A percentile compares a stretch with the other conserved stretches of the same genome.
phyloP scores from a whole-genome alignment of 768 basidiomycete species.

The Suillus tomentosus region DNA sequence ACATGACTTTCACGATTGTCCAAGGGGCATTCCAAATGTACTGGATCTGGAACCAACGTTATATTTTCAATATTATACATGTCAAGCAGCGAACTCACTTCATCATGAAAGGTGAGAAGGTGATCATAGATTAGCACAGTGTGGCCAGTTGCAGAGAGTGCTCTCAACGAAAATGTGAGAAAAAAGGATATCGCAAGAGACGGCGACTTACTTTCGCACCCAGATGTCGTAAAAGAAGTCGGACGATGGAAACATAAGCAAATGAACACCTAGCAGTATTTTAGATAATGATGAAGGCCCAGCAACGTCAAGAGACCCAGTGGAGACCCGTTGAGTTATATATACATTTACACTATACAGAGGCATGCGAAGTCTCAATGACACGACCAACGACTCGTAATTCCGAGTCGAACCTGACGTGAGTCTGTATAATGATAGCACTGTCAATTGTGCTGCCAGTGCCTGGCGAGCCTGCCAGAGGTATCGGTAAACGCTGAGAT shows the following conservation, averaged over 20 bases:
- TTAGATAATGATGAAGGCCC: background rate
- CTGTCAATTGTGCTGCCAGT: background rate
- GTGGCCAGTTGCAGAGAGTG: slow-evolving; percentile 19
- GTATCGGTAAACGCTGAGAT: background rate
- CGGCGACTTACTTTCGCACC: slow-evolving; percentile 3
- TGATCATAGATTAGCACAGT: slow-evolving; percentile 30
- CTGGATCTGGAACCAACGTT: background rate
- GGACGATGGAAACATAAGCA: background rate
- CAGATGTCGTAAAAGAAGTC: background rate
- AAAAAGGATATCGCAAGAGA: background rate
- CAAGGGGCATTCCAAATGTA: slow-evolving; percentile 20
- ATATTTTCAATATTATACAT: slow-evolving; percentile 19
- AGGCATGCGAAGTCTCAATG: background rate
- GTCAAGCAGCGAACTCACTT: slow-evolving; percentile 18
- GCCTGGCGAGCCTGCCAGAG: background rate
- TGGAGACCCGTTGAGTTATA: background rate
- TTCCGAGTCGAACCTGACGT: background rate
- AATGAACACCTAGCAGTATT: background rate
- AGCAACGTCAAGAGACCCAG: background rate
- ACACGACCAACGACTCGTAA: background rate
- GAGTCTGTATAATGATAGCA: background rate
- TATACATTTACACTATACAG: too few species aligned
- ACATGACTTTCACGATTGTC: slow-evolving; percentile 18
- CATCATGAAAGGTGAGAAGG: slow-evolving; percentile 28
- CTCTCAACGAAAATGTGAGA: slow-evolving; percentile 9